Evolutionary conservation across 257 asterid species (phyloP), one percentile per base, ranked within the genome.

Genomic region (Osmanthus fragrans): DNA sequence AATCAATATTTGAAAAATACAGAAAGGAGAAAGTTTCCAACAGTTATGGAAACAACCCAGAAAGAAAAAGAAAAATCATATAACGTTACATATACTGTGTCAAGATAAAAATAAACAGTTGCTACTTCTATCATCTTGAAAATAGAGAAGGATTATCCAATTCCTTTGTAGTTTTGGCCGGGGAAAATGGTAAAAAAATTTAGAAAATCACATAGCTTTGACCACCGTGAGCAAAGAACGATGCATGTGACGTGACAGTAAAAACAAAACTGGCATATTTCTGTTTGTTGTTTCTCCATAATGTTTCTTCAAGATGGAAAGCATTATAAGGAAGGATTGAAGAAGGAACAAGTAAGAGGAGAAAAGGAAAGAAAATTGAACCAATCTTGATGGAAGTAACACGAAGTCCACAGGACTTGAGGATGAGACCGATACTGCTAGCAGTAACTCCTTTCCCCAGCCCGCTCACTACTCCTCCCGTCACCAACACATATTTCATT

Each of bases 401-500:
- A 12, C 98, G 92, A 51, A 92, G 92, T 3, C 98, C 98, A 73
- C 97, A 89, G 75, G 92, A 89, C 83, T 92, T 89, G 76, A 94
- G 98, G 80, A 94, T 82, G 87, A 94, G 96, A 12, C 97, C 98
- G 68, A 94, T 88, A 76, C 98, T 94, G 87, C 98, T 94, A 71
- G 98, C 98, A 18, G 98, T 94, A 60, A 94, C 98, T 40, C 98
- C 98, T 81, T 94, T 94, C 21, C 98, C 98, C n/a, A 94, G 92
- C 23, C 98, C 97, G 77, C 98, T 94, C n/a, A 94, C 97, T 27
- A 94, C 98, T 80, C 98, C 98, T 15, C 98, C 98, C n/a, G 96
- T 94, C 11, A 94, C 98, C 90, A 94, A 84, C 13, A 94, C 97
- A 80, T 94, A 94, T 92, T 94, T 94, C 98, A 94, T 94, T 85